These are phyloP conservation scores for Sphagnurus paluster DNA, from an alignment of 1,284 basidiomycete species.

Conservation along the genomic window DNA sequence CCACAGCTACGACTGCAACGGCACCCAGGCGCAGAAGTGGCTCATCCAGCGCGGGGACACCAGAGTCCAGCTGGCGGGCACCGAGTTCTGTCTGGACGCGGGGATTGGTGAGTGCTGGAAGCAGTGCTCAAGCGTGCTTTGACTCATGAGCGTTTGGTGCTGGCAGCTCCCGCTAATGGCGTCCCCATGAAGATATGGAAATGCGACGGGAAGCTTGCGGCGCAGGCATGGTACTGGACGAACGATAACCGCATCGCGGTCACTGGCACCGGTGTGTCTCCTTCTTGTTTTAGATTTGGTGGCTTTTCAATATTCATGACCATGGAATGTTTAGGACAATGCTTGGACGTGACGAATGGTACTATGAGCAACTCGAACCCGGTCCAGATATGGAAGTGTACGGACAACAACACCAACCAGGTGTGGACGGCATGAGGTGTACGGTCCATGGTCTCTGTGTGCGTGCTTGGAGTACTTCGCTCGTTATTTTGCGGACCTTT, in stretches of 20 bases:
- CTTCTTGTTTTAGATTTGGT: neutral
- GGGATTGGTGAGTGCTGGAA: slow-evolving; percentile 26
- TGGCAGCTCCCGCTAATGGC: slow-evolving; percentile 19
- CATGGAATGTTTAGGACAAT: slow-evolving; percentile 15
- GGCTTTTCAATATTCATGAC: neutral
- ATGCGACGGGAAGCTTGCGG: slow-evolving; percentile 20
- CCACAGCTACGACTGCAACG: slow-evolving; percentile 32
- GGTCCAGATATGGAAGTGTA: slow-evolving; percentile 22
- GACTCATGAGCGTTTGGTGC: neutral
- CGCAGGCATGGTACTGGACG: slow-evolving; percentile 20
- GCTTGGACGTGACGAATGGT: slow-evolving; percentile 20
- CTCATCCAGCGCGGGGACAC: slow-evolving; percentile 24
- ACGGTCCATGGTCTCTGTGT: neutral
- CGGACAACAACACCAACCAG: slow-evolving; percentile 19
- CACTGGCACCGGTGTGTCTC: slow-evolving; percentile 11
- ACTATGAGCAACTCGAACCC: slow-evolving; percentile 18
- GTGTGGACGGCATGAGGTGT: slow-evolving; percentile 13
- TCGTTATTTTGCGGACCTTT: too few species aligned
- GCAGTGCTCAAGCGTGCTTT: too few species aligned
- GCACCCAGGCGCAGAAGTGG: slow-evolving; percentile 32
- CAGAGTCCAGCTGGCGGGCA: slow-evolving; percentile 25
- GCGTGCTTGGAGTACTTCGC: too few species aligned
- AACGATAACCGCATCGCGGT: slow-evolving; percentile 18
- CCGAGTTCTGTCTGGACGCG: slow-evolving; percentile 33
- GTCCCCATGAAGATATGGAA: slow-evolving; percentile 23